Conservation (phyloP, 768 basidiomycete species). For the Daedaleopsis nitida region DNA sequence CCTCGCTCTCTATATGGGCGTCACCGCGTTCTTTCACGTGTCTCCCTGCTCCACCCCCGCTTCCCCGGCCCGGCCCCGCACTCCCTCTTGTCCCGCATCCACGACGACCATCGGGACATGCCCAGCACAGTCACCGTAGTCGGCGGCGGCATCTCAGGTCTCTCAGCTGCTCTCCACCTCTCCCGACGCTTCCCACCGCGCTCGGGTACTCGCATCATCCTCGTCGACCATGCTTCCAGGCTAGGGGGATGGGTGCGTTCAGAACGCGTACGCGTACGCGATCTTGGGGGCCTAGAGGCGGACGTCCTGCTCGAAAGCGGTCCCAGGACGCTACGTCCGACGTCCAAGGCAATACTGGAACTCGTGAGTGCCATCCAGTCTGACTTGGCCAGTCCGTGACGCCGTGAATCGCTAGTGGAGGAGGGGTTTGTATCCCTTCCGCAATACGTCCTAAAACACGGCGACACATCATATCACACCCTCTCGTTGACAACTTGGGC, state of each 20-base stretch:
- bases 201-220: slow-evolving; percentile 52
- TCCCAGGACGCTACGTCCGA: slow-evolving; percentile 83
- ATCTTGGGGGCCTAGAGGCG: slow-evolving; percentile 25
- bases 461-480: no score
- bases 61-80: no score
- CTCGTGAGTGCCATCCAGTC: slow-evolving; percentile 55
- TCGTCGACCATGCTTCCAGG: slow-evolving; percentile 66
- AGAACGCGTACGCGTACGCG: slow-evolving; percentile 48
- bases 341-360: slow-evolving; percentile 71
- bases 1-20: slow-evolving; percentile 1
- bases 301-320: slow-evolving; percentile 78
- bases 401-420: no score
- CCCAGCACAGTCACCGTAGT: slow-evolving; percentile 76
- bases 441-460: no score
- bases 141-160: slow-evolving; percentile 81
- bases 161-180: slow-evolving; percentile 80
- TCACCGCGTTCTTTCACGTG: slow-evolving; percentile 4
- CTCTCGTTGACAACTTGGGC: no score
- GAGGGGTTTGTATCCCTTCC: no score
- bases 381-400: background rate
- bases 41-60: background rate
- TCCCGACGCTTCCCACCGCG: slow-evolving; percentile 62
- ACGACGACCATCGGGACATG: no score
- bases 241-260: slow-evolving; percentile 87
- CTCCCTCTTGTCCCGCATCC: no score